These are phyloP conservation scores for Sporothrix inflata DNA, from an alignment of 2,329 filamentous ascomycete species.

Conservation along the genomic window DNA sequence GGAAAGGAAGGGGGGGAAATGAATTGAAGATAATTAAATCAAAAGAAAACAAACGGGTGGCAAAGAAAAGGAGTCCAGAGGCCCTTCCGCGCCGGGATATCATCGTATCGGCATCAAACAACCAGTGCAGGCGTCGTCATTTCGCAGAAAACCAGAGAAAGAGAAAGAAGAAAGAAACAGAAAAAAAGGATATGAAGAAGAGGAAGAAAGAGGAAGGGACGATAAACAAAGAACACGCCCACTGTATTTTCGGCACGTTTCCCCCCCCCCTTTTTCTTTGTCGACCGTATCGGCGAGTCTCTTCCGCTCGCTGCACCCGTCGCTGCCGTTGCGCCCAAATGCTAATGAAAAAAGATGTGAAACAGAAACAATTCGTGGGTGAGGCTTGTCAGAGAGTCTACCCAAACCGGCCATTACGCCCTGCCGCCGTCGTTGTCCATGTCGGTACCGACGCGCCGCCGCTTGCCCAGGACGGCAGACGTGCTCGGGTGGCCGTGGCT, in stretches of 20 bases:
- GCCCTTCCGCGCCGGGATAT: constrained; percentile 2
- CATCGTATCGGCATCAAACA: constrained; percentile 9
- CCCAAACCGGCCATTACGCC: not conserved
- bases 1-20: not conserved
- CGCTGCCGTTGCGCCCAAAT: constrained; percentile 2
- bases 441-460: constrained; percentile 10
- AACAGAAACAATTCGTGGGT: too few relatives aligned
- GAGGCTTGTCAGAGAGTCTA: not conserved
- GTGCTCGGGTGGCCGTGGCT: not conserved
- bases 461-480: constrained; percentile 12
- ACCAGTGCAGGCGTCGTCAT: not conserved
- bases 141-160: not conserved
- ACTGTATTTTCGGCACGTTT: too few relatives aligned
- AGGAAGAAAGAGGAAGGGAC: not conserved
- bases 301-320: not conserved
- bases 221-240: not conserved
- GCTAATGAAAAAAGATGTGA: not conserved
- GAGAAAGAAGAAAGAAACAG: not conserved
- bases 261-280: too few relatives aligned
- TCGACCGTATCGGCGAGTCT: not conserved
- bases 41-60: not conserved
- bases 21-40: not conserved
- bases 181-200: not conserved
- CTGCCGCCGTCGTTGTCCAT: not conserved
- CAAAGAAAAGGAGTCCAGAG: not conserved